Evolutionary conservation across 78 protist species (phyloP), one percentile per base, ranked within the genome.

Genomic region (Dictyostelium intermedium): DNA sequence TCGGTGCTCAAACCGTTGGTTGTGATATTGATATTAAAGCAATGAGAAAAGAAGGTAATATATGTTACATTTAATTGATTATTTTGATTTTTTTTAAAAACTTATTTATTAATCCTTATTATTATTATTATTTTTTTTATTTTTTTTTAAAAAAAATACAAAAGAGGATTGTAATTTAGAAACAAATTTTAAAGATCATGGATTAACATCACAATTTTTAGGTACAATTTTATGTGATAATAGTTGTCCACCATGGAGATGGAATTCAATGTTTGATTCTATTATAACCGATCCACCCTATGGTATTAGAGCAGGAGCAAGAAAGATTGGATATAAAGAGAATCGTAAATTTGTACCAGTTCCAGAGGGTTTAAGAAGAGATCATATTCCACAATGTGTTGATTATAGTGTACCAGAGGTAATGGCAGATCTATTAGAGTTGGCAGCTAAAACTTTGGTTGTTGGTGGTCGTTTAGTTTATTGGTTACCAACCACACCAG

Each of bases 241-340:
- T 43, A 61, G 84, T n/a, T 76, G 23, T 41, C 87, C 92, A 66
- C 84, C 93, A 27, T 74, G 79, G 91, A 83, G 91, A 35, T 1
- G 18, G 1, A 53, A 13, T 8, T 63, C 91, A 60, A 73, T 87
- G 37, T 60, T 97, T 43, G 98, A 97, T 53, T 83, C 92, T 8
- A 74, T 97, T 34, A 45, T 97, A 32, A 20, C 84, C 1, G 98
- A 97, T 89, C 98, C 98, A 32, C 98, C 98, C 6, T 97, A 97
- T 72, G 98, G 98, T 25, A 50, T 97, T 23, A 84, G 98, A 37
- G 98, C 95, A 45, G 98, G 97, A n/a, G 97, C 97, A 10, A 60
- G 81, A 25, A 91, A 63, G 39, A 39, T 97, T 32, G 96, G 97
- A 18, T 34, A 3, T 3, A 80, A 79, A 27, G 84, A 89, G 16